Evolutionary conservation across 2,329 filamentous ascomycete species (phyloP).

Genomic region (Aspergillus aculeatinus): DNA sequence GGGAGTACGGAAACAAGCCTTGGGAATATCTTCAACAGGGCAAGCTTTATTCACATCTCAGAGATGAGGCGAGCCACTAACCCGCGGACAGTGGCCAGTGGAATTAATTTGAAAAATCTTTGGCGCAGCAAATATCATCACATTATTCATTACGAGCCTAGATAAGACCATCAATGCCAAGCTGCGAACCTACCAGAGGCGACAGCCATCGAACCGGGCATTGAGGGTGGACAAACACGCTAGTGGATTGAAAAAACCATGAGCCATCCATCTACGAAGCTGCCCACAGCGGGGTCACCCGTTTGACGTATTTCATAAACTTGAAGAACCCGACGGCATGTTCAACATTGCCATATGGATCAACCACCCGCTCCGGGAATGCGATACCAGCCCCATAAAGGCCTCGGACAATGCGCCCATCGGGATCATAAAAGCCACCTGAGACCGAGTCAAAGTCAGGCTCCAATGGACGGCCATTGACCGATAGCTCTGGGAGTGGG

Average conservation of each 20-base stretch:
- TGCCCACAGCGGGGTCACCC: conserved; percentile 54
- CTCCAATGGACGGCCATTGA: conserved; percentile 29
- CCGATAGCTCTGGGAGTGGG: conserved; percentile 49
- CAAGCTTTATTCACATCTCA: too few relatives aligned
- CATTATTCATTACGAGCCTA: background rate
- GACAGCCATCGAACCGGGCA: background rate
- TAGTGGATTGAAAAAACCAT: background rate
- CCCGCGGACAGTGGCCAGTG: too few relatives aligned
- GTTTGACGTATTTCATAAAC: conserved; percentile 63
- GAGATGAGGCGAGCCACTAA: too few relatives aligned
- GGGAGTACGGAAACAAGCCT: too few relatives aligned
- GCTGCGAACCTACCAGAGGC: background rate
- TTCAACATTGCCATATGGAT: conserved; percentile 62
- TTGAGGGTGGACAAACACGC: background rate
- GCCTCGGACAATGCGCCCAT: conserved; percentile 48
- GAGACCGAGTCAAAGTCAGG: conserved; percentile 34
- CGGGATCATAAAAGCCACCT: conserved; percentile 50
- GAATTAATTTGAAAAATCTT: too few relatives aligned
- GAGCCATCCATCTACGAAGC: background rate
- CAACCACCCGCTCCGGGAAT: conserved; percentile 60
- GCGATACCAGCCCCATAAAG: conserved; percentile 64
- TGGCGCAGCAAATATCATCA: background rate
- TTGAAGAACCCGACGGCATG: conserved; percentile 64
- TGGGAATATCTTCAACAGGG: too few relatives aligned
- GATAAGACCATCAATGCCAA: background rate